A percentile compares a stretch with the other conserved stretches of the same genome.
These are phyloP conservation scores for Tricholoma terreum DNA, from an alignment of 768 basidiomycete genomes.

Conservation along the genomic window DNA sequence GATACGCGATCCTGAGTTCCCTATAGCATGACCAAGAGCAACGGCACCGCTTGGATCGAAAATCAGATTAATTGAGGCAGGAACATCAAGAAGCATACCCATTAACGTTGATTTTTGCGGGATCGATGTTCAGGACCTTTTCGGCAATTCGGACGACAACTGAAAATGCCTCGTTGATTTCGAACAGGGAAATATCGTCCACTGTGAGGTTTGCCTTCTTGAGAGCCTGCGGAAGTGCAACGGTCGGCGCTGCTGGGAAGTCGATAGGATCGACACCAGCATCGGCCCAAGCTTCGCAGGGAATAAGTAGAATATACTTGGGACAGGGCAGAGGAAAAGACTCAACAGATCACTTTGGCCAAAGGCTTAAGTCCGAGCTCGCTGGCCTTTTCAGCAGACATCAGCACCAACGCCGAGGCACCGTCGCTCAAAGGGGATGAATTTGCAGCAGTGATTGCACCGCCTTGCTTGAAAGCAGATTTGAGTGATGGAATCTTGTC, in stretches of 20 bases:
- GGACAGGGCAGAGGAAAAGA: not conserved
- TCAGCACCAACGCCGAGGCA: constrained; percentile 91
- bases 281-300: constrained; percentile 82
- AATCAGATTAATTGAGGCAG: constrained; percentile 12
- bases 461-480: constrained; percentile 87
- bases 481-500: constrained; percentile 89
- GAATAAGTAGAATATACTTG: constrained; percentile 6
- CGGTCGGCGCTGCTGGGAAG: constrained; percentile 93
- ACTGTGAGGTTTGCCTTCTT: constrained; percentile 79
- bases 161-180: constrained; percentile 98
- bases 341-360: constrained; percentile 92
- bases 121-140: constrained; percentile 80
- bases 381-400: constrained; percentile 89
- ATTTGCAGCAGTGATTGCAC: constrained; percentile 94
- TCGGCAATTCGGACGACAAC: constrained; percentile 90
- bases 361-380: constrained; percentile 89
- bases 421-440: constrained; percentile 95
- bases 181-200: constrained; percentile 87
- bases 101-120: constrained; percentile 86
- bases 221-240: constrained; percentile 86
- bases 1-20: constrained; percentile 93
- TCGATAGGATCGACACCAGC: constrained; percentile 95
- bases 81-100: constrained; percentile 50
- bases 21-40: constrained; percentile 93
- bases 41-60: constrained; percentile 77